phyloP scores from a whole-genome alignment of 371 early-diverging fungal genomes.

The Parasitella parasitica region DNA sequence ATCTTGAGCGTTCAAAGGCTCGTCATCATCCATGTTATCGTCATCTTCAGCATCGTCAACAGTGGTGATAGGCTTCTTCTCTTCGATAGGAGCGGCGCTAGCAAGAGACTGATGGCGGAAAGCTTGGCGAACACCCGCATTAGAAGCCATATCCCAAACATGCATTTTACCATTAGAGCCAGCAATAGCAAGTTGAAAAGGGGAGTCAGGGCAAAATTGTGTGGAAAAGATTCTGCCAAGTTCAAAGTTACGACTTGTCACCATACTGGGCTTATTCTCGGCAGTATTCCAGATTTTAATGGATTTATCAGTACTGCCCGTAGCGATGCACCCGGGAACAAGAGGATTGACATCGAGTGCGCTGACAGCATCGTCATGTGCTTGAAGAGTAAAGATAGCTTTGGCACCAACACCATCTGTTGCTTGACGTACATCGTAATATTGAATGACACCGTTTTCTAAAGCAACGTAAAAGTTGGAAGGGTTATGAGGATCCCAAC shows the following conservation, averaged over 20 bases:
- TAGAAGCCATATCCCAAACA: constrained; percentile 90
- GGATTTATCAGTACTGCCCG: constrained; percentile 88
- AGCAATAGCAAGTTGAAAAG: constrained; percentile 79
- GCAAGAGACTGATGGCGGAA: constrained; percentile 50
- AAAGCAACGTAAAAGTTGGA: constrained; percentile 77
- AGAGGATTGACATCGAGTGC: constrained; percentile 82
- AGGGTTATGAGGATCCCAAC: constrained; percentile 86
- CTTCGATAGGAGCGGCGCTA: constrained; percentile 26
- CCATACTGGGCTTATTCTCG: constrained; percentile 73
- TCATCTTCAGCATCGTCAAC: constrained; percentile 54
- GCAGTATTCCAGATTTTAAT: constrained; percentile 93
- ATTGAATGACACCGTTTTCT: constrained; percentile 87
- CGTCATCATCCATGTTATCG: constrained; percentile 51
- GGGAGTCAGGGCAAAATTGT: constrained; percentile 86
- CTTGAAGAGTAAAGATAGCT: constrained; percentile 86
- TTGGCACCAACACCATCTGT: constrained; percentile 37
- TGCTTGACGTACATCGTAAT: constrained; percentile 79
- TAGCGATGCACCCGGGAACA: constrained; percentile 80
- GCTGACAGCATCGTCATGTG: constrained; percentile 89
- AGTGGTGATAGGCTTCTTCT: constrained; percentile 43
- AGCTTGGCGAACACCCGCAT: constrained; percentile 74
- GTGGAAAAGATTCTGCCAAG: constrained; percentile 87
- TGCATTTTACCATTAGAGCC: constrained; percentile 87
- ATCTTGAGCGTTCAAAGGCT: constrained; percentile 23
- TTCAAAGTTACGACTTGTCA: constrained; percentile 79